Evolutionary conservation across 2,329 filamentous ascomycete species (phyloP).

Genomic region (Colletotrichum nymphaeae): DNA sequence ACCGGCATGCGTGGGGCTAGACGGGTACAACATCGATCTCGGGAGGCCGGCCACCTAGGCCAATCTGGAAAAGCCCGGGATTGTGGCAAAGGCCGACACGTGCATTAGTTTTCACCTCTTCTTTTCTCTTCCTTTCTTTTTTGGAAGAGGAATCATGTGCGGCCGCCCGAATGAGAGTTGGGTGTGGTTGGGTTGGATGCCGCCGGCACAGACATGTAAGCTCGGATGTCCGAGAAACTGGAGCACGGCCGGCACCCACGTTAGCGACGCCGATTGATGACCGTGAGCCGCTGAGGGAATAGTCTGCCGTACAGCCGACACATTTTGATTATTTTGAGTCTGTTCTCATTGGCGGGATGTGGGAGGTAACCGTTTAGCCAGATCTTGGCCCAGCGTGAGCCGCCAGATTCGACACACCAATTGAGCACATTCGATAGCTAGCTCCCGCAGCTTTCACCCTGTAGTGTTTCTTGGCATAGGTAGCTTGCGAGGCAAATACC

Average conservation of each 20-base stretch:
- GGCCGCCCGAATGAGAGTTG: not conserved
- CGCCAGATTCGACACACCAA: not conserved
- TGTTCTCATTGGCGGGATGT: not conserved
- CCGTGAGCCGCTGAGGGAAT: not conserved
- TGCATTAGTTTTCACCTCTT: slow-evolving; percentile 30
- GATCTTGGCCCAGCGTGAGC: not conserved
- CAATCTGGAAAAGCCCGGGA: slow-evolving; percentile 8
- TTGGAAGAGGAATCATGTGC: not conserved
- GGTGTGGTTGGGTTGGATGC: not conserved
- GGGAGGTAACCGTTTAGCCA: not conserved
- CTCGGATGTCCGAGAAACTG: slow-evolving; percentile 21
- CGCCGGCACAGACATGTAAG: not conserved
- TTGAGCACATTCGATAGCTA: not conserved
- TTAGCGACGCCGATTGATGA: not conserved
- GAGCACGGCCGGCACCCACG: not conserved
- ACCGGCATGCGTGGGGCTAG: not conserved
- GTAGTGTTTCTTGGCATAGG: not conserved
- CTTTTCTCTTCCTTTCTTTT: not conserved
- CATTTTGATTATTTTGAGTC: not conserved
- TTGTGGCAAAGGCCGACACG: slow-evolving; percentile 24
- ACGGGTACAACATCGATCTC: not conserved
- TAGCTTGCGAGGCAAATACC: not conserved
- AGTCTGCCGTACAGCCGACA: slow-evolving; percentile 15
- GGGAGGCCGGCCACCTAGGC: slow-evolving; percentile 12
- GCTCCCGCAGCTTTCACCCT: not conserved